phyloP scores from a whole-genome alignment of 306 rosid species.

The Dalbergia cultrata region DNA sequence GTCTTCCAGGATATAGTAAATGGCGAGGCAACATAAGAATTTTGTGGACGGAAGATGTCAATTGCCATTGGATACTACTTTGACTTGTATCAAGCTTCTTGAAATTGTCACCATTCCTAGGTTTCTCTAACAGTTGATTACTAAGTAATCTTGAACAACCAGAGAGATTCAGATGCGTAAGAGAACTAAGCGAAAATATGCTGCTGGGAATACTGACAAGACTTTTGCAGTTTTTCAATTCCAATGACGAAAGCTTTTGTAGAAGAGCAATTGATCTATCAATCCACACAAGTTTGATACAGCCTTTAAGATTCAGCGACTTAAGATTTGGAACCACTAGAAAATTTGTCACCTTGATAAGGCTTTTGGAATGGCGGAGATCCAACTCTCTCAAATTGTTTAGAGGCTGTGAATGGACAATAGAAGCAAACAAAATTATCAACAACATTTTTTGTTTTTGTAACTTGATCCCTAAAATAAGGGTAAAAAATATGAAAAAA shows the following conservation, averaged over 20 bases:
- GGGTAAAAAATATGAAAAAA: not conserved
- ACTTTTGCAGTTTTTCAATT: not conserved
- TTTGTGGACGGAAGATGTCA: not conserved
- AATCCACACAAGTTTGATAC: not conserved
- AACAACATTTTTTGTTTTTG: not conserved
- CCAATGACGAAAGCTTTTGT: not conserved
- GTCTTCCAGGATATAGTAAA: not conserved
- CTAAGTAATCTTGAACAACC: not conserved
- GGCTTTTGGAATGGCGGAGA: constrained; percentile 1
- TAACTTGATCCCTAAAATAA: too few relatives aligned
- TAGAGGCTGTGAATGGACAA: not conserved
- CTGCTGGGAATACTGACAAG: not conserved
- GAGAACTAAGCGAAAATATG: not conserved
- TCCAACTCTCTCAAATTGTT: not conserved
- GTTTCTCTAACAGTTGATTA: not conserved
- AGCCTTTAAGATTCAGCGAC: constrained; percentile 5
- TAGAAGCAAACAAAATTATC: not conserved
- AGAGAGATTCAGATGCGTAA: not conserved
- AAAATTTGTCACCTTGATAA: not conserved
- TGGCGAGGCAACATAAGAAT: not conserved
- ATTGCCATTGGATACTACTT: not conserved
- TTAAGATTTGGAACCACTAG: not conserved
- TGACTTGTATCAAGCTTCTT: too few relatives aligned
- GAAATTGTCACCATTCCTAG: not conserved
- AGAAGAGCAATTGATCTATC: not conserved